Conservation (phyloP, 768 basidiomycete species). For the Floccularia luteovirens region DNA sequence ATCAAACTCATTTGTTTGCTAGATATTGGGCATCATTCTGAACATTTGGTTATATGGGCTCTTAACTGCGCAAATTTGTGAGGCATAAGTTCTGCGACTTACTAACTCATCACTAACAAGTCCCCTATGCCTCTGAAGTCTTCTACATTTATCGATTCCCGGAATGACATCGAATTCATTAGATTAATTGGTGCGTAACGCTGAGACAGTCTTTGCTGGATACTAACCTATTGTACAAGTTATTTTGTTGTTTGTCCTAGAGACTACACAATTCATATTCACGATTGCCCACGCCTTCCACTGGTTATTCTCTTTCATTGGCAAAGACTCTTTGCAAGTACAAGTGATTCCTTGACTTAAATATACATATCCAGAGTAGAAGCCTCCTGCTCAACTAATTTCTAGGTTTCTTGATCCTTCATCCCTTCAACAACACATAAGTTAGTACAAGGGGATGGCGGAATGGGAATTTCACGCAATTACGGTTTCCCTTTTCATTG, state of each 20-base stretch:
- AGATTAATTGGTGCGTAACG: not conserved
- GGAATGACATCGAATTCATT: not conserved
- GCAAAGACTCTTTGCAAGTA: slow-evolving; percentile 11
- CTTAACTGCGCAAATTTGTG: not conserved
- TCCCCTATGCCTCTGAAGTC: not conserved
- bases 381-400: too few relatives aligned
- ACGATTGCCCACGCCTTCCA: slow-evolving; percentile 15
- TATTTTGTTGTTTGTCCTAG: slow-evolving; percentile 12
- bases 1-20: not conserved
- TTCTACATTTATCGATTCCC: not conserved
- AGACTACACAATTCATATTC: slow-evolving; percentile 12
- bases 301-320: slow-evolving; percentile 14
- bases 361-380: too few relatives aligned
- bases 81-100: not conserved
- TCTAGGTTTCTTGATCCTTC: too few relatives aligned
- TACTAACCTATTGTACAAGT: not conserved
- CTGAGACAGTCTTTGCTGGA: not conserved
- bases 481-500: too few relatives aligned
- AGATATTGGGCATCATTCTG: not conserved
- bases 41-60: not conserved
- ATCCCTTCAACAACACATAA: too few relatives aligned
- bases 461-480: too few relatives aligned
- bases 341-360: slow-evolving; percentile 12
- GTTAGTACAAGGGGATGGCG: too few relatives aligned
- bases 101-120: not conserved